Evolutionary conservation across 2,329 filamentous ascomycete genomes (phyloP).

Genomic region (Trichothecium roseum): DNA sequence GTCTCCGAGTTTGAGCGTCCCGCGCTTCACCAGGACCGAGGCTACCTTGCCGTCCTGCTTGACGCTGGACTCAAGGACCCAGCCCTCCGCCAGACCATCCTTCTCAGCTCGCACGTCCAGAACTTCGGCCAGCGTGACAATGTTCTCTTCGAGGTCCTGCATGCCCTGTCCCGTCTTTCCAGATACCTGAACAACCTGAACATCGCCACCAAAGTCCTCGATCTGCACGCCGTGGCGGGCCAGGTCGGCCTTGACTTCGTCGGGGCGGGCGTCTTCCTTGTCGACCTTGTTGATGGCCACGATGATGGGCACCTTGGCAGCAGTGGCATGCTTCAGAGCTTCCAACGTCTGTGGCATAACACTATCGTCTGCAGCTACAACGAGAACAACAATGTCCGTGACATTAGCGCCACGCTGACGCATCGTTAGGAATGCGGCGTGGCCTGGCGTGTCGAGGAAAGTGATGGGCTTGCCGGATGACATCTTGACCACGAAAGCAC

Average conservation of each 20-base stretch:
- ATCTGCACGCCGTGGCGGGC: conserved; percentile 76
- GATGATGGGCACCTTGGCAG: conserved; percentile 85
- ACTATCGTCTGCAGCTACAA: conserved; percentile 93
- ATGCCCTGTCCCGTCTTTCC: conserved; percentile 92
- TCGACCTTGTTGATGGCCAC: conserved; percentile 98
- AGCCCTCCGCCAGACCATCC: conserved; percentile 75
- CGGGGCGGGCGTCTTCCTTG: conserved; percentile 69
- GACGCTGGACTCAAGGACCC: conserved; percentile 85
- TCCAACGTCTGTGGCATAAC: conserved; percentile 96
- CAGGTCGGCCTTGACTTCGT: conserved; percentile 82
- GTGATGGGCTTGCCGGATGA: conserved; percentile 83
- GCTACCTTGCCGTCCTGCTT: conserved; percentile 78
- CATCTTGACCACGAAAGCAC: conserved; percentile 87
- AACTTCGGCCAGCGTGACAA: conserved; percentile 76
- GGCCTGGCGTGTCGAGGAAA: conserved; percentile 92
- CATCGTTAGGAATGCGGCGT: conserved; percentile 94
- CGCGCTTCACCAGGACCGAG: conserved; percentile 79
- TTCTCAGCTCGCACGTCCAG: conserved; percentile 78
- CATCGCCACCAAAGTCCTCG: conserved; percentile 90
- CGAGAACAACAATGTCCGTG: conserved; percentile 91
- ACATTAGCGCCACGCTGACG: conserved; percentile 89
- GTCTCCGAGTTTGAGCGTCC: conserved; percentile 72
- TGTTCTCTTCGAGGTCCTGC: conserved; percentile 83
- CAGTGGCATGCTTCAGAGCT: conserved; percentile 84
- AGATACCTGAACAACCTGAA: conserved; percentile 82